phyloP scores from a whole-genome alignment of 2,329 filamentous ascomycete species.

The Chrysoporthe cubensis region DNA sequence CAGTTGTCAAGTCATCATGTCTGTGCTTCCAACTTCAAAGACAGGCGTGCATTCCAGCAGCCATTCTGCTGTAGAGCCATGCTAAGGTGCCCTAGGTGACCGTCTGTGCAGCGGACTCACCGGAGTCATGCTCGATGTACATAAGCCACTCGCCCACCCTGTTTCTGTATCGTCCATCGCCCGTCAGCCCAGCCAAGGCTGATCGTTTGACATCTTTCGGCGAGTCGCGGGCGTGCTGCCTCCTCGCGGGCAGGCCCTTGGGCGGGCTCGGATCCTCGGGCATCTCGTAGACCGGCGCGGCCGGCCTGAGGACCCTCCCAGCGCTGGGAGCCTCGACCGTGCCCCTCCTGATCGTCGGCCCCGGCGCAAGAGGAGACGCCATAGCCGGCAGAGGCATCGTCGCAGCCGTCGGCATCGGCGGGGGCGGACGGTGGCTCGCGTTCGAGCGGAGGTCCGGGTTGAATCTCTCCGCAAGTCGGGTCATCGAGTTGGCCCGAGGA shows the following conservation, averaged over 20 bases:
- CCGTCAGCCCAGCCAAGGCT: constrained; percentile 50
- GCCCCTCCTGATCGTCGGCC: constrained; percentile 43
- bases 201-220: constrained; percentile 44
- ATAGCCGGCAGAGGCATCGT: constrained; percentile 41
- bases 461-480: constrained; percentile 56
- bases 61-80: background rate
- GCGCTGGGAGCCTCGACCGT: constrained; percentile 42
- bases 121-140: constrained; percentile 50
- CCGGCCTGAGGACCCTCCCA: constrained; percentile 30
- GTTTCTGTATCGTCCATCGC: constrained; percentile 49
- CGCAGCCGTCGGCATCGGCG: constrained; percentile 34
- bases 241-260: constrained; percentile 33
- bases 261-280: constrained; percentile 38
- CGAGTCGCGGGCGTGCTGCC: constrained; percentile 30
- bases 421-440: constrained; percentile 32
- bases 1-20: background rate
- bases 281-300: constrained; percentile 35
- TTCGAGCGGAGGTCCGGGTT: constrained; percentile 37
- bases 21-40: background rate
- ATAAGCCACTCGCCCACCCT: constrained; percentile 54
- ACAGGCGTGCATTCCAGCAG: background rate
- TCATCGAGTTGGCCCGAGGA: constrained; percentile 48
- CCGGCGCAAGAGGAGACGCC: constrained; percentile 39
- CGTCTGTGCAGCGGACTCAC: constrained; percentile 35
- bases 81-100: background rate